Percentiles rank a stretch among this genome's conserved stretches.
phyloP scores from a whole-genome alignment of 2,329 filamentous ascomycete species.

The Epichloe hybrida region DNA sequence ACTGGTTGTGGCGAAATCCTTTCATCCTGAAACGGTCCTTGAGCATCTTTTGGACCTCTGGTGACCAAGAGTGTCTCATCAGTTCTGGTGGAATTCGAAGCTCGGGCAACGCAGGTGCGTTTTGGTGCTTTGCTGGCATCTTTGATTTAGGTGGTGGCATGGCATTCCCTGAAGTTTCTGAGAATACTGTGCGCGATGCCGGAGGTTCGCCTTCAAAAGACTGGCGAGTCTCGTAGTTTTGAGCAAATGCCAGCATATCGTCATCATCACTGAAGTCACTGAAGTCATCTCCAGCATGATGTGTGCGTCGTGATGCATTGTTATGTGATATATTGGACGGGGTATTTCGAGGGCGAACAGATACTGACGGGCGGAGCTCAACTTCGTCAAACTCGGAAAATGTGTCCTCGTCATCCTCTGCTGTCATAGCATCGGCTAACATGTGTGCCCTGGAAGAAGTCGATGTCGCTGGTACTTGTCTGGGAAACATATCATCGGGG shows the following conservation, averaged over 20 bases:
- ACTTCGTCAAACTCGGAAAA: slow-evolving; percentile 19
- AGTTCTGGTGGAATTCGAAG: slow-evolving; percentile 33
- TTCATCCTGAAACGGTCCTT: slow-evolving; percentile 72
- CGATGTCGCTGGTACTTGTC: slow-evolving; percentile 8
- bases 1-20: slow-evolving; percentile 80
- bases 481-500: slow-evolving; percentile 13
- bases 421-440: background rate
- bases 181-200: slow-evolving; percentile 25
- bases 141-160: slow-evolving; percentile 19
- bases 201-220: slow-evolving; percentile 12
- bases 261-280: slow-evolving; percentile 37
- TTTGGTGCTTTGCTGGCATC: slow-evolving; percentile 19
- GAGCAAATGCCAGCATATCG: slow-evolving; percentile 38
- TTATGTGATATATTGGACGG: background rate
- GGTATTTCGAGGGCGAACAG: background rate
- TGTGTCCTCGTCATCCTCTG: slow-evolving; percentile 13
- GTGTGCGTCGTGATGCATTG: slow-evolving; percentile 1
- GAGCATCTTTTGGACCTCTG: slow-evolving; percentile 67
- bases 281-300: slow-evolving; percentile 21
- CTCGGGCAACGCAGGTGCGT: slow-evolving; percentile 11
- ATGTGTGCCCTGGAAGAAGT: slow-evolving; percentile 1
- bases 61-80: slow-evolving; percentile 68
- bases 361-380: slow-evolving; percentile 7
- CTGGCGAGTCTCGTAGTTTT: slow-evolving; percentile 34
- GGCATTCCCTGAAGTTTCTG: slow-evolving; percentile 36